These are phyloP conservation scores for Lycium ferocissimum DNA, from an alignment of 257 asterid species.

Conservation along the genomic window DNA sequence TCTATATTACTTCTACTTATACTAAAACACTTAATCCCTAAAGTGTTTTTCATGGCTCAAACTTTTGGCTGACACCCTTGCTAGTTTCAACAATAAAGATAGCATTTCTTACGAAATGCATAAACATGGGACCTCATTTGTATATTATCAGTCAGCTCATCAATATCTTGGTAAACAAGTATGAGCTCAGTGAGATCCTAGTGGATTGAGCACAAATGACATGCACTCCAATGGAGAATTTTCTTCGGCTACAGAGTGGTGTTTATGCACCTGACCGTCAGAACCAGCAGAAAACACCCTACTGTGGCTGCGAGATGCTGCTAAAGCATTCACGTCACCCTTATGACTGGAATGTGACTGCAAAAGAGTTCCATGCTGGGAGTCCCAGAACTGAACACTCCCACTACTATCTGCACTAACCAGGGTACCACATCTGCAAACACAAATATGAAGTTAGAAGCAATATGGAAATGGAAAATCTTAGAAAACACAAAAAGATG, in stretches of 20 bases:
- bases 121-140: background rate
- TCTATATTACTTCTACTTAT: background rate
- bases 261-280: constrained; percentile 85
- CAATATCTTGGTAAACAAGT: background rate
- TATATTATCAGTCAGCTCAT: background rate
- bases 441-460: background rate
- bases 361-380: constrained; percentile 81
- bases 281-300: constrained; percentile 94
- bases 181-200: background rate
- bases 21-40: background rate
- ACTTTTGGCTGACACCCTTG: background rate
- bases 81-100: background rate
- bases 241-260: background rate
- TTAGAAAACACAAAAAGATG: background rate
- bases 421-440: constrained; percentile 61
- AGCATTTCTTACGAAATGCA: background rate
- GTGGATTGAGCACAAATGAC: background rate
- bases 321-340: constrained; percentile 92
- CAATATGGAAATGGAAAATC: background rate
- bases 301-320: constrained; percentile 81
- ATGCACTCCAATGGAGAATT: background rate
- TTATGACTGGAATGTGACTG: constrained; percentile 88
- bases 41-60: background rate
- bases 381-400: constrained; percentile 89
- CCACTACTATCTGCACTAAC: constrained; percentile 92